Evolutionary conservation across 805 yeast species (phyloP).

Genomic region (Maudiozyma pseudohumilis): DNA sequence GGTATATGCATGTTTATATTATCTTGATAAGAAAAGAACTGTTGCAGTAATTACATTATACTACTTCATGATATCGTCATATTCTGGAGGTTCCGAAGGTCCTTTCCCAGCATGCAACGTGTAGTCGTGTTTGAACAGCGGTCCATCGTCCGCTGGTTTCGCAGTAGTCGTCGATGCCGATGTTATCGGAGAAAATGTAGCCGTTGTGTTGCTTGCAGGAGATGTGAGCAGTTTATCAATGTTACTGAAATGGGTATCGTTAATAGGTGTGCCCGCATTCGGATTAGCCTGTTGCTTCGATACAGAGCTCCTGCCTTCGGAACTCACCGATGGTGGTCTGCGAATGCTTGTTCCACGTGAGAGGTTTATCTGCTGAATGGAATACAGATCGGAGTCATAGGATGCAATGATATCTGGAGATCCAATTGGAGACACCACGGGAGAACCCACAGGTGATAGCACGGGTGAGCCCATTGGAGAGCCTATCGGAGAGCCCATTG

Average conservation of each 20-base stretch:
- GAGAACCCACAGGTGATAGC: constrained; percentile 17
- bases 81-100: constrained; percentile 27
- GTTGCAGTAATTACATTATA: no score
- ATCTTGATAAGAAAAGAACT: no score
- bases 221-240: constrained; percentile 1
- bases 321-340: constrained; percentile 9
- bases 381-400: constrained; percentile 12
- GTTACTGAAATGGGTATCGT: background rate
- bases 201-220: background rate
- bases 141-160: background rate
- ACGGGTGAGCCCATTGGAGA: constrained; percentile 1
- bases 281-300: no score
- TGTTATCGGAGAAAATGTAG: constrained; percentile 3
- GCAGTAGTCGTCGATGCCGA: constrained; percentile 4
- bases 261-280: background rate
- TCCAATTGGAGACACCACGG: constrained; percentile 8
- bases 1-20: no score
- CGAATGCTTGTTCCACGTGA: constrained; percentile 19
- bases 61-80: constrained; percentile 13
- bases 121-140: constrained; percentile 7
- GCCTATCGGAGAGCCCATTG: constrained; percentile 15
- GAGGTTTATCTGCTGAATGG: constrained; percentile 17
- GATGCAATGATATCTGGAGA: constrained; percentile 11
- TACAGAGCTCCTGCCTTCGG: constrained; percentile 1
- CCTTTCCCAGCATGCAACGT: background rate